Evolutionary conservation across 257 asterid species (phyloP).

Genomic region (Nicotiana obtusifolia): DNA sequence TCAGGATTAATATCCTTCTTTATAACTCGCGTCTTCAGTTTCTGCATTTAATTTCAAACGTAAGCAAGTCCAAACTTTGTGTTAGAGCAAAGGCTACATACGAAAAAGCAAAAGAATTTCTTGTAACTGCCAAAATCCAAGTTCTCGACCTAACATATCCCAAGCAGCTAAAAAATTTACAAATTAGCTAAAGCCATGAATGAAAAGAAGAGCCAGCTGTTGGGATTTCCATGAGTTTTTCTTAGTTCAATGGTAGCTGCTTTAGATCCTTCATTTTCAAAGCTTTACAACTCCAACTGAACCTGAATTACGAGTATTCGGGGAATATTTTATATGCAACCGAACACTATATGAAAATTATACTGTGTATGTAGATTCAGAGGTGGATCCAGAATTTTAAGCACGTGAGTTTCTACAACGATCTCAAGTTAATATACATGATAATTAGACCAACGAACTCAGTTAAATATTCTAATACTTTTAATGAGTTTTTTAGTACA

Average conservation of each 20-base stretch:
- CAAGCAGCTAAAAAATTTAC: no score
- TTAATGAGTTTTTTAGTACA: no score
- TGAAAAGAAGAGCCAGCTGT: not conserved
- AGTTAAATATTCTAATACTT: no score
- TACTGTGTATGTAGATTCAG: no score
- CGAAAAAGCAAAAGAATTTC: not conserved
- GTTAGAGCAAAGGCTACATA: not conserved
- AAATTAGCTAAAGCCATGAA: not conserved
- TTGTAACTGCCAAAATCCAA: not conserved
- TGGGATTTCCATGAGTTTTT: not conserved
- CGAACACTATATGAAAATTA: no score
- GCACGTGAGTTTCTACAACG: no score
- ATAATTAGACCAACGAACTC: no score
- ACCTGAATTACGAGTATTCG: not conserved
- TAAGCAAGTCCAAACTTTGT: not conserved
- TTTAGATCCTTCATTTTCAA: not conserved
- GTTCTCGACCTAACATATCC: no score
- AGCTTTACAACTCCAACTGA: not conserved
- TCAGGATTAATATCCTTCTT: constrained; percentile 76
- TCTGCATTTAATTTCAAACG: constrained; percentile 33
- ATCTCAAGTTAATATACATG: no score
- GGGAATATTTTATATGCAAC: not conserved
- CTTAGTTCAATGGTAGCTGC: not conserved
- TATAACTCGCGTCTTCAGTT: constrained; percentile 75
- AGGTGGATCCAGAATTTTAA: no score